Base-by-base conservation (phyloP, 305 asterid species). In the Fraxinus xanthoxyloides region DNA sequence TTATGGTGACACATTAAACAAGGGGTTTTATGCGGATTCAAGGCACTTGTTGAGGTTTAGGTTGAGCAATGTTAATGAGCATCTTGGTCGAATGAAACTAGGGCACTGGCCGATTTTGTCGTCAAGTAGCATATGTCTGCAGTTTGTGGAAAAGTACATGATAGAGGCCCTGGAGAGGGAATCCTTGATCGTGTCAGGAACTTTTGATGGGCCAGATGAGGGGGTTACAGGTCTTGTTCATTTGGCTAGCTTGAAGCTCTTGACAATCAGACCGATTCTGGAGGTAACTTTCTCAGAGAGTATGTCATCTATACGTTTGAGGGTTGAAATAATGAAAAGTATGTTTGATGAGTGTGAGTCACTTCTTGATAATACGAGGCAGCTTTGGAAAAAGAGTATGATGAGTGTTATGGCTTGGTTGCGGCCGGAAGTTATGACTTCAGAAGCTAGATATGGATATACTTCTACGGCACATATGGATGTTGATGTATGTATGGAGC, bases 61-160 rank as follows among this genome's bases (percentile, higher is more conserved):
- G 87, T 77, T 92, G 89, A 86, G 83, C 76, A 84, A 90, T 84
- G 94, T 88, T 77, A 87, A 85, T 43, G 94, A 85, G 85, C 93
- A 83, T 93, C 91, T 93, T 67, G 87, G 63, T 80, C 89, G 95
- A 31, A 91, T 94, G 80, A 96, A 91, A 86, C 86, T 94, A 83
- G 98, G 99, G 86, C 97, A 94, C 79, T 96, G 98, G 98, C 99
- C 98, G 34, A 93, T 90, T 78, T 85, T 94, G 79, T 82, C 92
- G 17, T 92, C 89, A 69, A 84, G 84, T 31, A 85, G 86, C 85
- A 87, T 91, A 65, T 43, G 81, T 70, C 70, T 96, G 88, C 88
- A 94, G 88, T 89, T 96, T 81, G 90, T 92, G 63, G 88, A 80
- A 84, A 88, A 87, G 77, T 48, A 84, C 69, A 69, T 32, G 30